Conservation (phyloP, 495 filamentous ascomycete genomes). For the Mycothermus thermophilus region DNA sequence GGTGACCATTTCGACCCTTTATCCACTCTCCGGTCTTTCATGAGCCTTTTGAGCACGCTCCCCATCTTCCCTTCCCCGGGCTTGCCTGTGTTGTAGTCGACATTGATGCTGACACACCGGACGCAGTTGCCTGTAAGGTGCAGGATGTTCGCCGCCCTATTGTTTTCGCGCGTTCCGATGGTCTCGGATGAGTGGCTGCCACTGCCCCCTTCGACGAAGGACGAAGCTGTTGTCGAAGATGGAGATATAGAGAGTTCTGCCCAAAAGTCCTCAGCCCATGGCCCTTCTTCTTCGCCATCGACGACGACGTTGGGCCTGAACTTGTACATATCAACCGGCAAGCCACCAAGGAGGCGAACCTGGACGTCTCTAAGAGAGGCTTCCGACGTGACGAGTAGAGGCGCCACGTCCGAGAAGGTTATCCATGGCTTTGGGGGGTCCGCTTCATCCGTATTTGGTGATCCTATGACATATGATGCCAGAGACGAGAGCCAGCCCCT, state of each 20-base stretch:
- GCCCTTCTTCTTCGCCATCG: conserved; percentile 35
- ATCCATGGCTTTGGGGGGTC: conserved; percentile 24
- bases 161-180: no score
- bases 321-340: conserved; percentile 58
- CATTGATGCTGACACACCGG: conserved; percentile 67
- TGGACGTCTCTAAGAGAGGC: no score
- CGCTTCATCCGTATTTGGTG: not conserved
- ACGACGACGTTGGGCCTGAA: conserved; percentile 81
- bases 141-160: conserved; percentile 30
- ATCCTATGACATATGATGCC: conserved; percentile 12
- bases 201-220: conserved; percentile 26
- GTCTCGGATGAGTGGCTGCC: not conserved
- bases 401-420: conserved; percentile 69
- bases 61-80: conserved; percentile 50
- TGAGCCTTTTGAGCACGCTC: conserved; percentile 57
- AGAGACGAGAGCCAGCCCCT: conserved; percentile 35
- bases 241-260: conserved; percentile 43
- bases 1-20: conserved; percentile 57
- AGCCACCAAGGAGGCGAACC: conserved; percentile 40
- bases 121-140: conserved; percentile 64
- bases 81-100: conserved; percentile 66
- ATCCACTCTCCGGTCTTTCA: conserved; percentile 69
- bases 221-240: no score
- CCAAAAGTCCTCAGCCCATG: conserved; percentile 87
- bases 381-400: conserved; percentile 58